phyloP scores from a whole-genome alignment of 768 basidiomycete genomes.

The Strobilomyces confusus region DNA sequence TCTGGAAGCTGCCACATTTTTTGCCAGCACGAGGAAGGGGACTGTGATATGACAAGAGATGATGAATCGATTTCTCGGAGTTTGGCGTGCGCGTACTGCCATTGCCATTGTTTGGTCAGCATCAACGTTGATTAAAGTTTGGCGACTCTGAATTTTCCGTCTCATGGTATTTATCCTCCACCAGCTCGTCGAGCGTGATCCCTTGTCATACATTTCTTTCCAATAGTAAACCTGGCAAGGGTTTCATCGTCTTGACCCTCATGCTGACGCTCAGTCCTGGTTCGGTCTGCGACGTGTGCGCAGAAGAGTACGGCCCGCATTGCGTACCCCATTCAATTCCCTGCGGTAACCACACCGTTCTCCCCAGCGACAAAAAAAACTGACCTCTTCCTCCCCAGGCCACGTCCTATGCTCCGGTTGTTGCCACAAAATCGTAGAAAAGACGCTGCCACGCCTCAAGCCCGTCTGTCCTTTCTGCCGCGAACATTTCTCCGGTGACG shows the following conservation, averaged over 20 bases:
- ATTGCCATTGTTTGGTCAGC: conserved; percentile 30
- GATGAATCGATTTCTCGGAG: conserved; percentile 10
- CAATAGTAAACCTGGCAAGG: conserved; percentile 36
- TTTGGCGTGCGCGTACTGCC: conserved; percentile 13
- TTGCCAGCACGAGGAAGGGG: no score
- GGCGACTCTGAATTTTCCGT: conserved; percentile 30
- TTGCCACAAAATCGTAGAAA: conserved; percentile 78
- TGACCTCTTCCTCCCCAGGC: conserved; percentile 40
- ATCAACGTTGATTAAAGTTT: conserved; percentile 29
- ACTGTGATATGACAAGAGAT: background rate
- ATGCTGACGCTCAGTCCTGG: conserved; percentile 84
- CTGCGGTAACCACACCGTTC: conserved; percentile 49
- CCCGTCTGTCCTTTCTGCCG: conserved; percentile 85
- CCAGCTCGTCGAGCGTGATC: conserved; percentile 41
- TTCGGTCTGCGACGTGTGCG: conserved; percentile 87
- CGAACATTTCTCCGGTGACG: conserved; percentile 63
- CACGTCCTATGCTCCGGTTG: conserved; percentile 77
- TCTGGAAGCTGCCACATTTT: background rate
- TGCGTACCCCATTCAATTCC: conserved; percentile 77
- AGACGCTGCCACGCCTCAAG: conserved; percentile 63
- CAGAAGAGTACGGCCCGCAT: conserved; percentile 76
- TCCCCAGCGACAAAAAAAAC: conserved; percentile 18
- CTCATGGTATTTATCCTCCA: conserved; percentile 48
- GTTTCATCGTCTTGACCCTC: conserved; percentile 37
- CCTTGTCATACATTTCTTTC: conserved; percentile 40